These are phyloP conservation scores for Favolaschia claudopus DNA, from an alignment of 768 basidiomycete species.

Conservation along the genomic window DNA sequence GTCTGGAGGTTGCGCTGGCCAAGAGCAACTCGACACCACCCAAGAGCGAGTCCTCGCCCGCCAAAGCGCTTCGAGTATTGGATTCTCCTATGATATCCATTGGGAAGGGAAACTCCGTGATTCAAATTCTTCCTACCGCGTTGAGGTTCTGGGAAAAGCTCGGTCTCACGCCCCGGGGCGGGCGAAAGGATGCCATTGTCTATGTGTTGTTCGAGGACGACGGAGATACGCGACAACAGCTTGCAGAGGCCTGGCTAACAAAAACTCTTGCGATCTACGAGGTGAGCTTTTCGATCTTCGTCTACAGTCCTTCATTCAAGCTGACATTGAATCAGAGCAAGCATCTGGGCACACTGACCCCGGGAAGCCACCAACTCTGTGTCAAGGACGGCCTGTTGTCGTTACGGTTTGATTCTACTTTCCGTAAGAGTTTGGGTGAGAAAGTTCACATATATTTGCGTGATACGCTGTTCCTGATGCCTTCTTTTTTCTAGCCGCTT, in stretches of 20 bases:
- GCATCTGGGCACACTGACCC: conserved; percentile 63
- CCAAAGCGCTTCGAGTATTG: conserved; percentile 44
- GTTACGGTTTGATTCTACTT: conserved; percentile 67
- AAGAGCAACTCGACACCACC: too few relatives aligned
- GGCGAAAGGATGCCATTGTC: conserved; percentile 72
- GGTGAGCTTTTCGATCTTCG: conserved; percentile 48
- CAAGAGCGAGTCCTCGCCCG: too few relatives aligned
- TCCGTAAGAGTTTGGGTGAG: conserved; percentile 72
- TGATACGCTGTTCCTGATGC: not conserved
- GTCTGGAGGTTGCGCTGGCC: conserved; percentile 24
- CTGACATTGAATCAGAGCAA: conserved; percentile 54
- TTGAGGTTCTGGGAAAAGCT: conserved; percentile 89
- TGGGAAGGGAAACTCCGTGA: conserved; percentile 70
- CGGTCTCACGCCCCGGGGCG: conserved; percentile 73
- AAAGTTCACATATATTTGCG: not conserved
- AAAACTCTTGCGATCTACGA: conserved; percentile 61
- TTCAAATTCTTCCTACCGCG: conserved; percentile 76
- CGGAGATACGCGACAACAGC: conserved; percentile 50
- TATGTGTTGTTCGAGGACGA: conserved; percentile 76
- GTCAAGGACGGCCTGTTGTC: conserved; percentile 65
- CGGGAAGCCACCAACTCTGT: conserved; percentile 57
- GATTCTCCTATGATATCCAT: conserved; percentile 68
- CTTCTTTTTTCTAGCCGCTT: conserved; percentile 48
- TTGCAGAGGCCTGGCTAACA: conserved; percentile 68
- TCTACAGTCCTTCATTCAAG: conserved; percentile 5